These are phyloP conservation scores for Haplosporangium sp. DNA, from an alignment of 371 early-diverging fungal genomes.

Conservation along the genomic window DNA sequence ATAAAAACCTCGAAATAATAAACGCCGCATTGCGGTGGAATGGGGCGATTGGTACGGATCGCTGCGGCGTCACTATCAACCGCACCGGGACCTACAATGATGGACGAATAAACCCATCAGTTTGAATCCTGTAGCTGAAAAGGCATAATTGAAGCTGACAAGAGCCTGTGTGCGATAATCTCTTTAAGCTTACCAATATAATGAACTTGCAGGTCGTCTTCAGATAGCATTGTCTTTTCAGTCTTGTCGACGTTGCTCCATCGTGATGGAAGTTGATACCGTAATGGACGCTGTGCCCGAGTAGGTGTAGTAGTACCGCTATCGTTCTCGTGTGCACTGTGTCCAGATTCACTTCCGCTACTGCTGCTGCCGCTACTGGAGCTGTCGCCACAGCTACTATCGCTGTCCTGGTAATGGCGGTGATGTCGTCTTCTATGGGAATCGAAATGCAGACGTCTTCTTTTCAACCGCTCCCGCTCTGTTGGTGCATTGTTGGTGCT, in stretches of 20 bases:
- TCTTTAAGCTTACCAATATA: conserved; percentile 64
- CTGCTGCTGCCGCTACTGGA: conserved; percentile 21
- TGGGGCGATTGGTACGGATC: conserved; percentile 83
- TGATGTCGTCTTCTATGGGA: conserved; percentile 7
- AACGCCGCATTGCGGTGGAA: conserved; percentile 88
- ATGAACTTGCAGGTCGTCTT: conserved; percentile 63
- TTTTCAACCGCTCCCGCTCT: conserved; percentile 30
- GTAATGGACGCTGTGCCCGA: conserved; percentile 13
- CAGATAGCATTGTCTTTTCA: conserved; percentile 63
- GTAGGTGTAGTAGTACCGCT: conserved; percentile 6
- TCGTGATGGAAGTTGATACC: conserved; percentile 62
- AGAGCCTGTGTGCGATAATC: neutral
- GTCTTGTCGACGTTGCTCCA: conserved; percentile 77
- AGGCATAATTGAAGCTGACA: no score
- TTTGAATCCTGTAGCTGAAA: no score
- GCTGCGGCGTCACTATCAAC: conserved; percentile 86
- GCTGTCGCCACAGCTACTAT: conserved; percentile 37
- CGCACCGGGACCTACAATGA: conserved; percentile 77
- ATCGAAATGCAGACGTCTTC: conserved; percentile 23
- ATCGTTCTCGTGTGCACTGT: conserved; percentile 21
- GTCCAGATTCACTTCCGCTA: conserved; percentile 40
- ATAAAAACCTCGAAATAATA: conserved; percentile 93
- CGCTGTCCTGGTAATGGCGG: conserved; percentile 24
- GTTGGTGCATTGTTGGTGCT: neutral
- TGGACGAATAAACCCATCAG: neutral